These are phyloP conservation scores for Lactarius evosmus DNA, from an alignment of 768 basidiomycete genomes.

Conservation along the genomic window DNA sequence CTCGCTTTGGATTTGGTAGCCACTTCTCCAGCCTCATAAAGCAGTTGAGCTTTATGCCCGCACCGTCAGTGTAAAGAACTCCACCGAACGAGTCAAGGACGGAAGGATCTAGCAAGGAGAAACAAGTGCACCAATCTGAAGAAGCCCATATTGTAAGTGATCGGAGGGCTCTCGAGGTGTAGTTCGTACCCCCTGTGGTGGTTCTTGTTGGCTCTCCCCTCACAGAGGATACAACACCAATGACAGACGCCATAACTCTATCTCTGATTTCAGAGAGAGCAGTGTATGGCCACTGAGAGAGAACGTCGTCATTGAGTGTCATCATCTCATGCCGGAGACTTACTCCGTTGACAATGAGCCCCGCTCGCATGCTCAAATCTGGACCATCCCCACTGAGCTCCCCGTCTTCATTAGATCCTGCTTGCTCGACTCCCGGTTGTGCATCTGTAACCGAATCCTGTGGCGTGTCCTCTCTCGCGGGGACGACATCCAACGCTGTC, in stretches of 20 bases:
- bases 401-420: neutral
- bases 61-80: slow-evolving; percentile 30
- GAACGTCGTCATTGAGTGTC: neutral
- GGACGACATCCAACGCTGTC: neutral
- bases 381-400: neutral
- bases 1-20: slow-evolving; percentile 48
- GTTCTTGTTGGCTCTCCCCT: slow-evolving; percentile 26
- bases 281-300: slow-evolving; percentile 15
- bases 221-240: slow-evolving; percentile 34
- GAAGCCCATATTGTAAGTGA: slow-evolving; percentile 3
- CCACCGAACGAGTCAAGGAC: slow-evolving; percentile 35
- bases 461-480: neutral
- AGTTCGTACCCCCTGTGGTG: slow-evolving; percentile 32
- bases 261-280: slow-evolving; percentile 11
- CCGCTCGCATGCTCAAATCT: slow-evolving; percentile 16
- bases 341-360: slow-evolving; percentile 18
- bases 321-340: neutral
- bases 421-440: neutral
- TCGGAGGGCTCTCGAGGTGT: neutral
- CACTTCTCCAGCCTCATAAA: slow-evolving; percentile 50
- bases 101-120: slow-evolving; percentile 54
- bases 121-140: slow-evolving; percentile 46
- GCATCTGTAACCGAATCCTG: neutral
- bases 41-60: slow-evolving; percentile 39
- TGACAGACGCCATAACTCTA: slow-evolving; percentile 32